Base-by-base conservation (phyloP, 2,329 filamentous ascomycete genomes). In the Xylariaceae sp. region DNA sequence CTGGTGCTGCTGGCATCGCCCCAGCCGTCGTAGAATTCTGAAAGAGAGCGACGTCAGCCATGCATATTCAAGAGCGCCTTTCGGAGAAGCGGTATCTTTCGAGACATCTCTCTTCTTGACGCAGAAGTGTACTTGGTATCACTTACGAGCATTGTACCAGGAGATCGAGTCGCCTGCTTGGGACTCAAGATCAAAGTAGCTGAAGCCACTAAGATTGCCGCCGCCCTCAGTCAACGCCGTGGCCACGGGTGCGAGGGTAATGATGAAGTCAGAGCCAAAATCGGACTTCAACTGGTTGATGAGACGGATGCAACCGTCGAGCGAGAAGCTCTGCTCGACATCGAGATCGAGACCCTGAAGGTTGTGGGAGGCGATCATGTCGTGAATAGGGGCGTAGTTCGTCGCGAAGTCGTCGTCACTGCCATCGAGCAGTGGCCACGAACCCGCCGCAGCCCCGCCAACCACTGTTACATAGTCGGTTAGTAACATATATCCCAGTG, bases 1-100 rank as follows among this genome's bases (percentile, higher is more conserved):
- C 62, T 44, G 0, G 75, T 66, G 22, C 59, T 71, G 37, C 58
- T 64, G 48, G 75, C 68, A 54, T 75, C 73, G 7, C 88, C 88
- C 83, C 88, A 96, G 2, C 89, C 89, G 61, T 87, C 93, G 73
- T 96, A 96, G 67, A 95, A 95, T 62, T 96, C 51, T 54, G 25
- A 22, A 6, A 7, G 27, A 16, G 7, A 4, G 12, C n/a, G n/a
- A n/a, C 3, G 27, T 32, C 27, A 32, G 7, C 27, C 4, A 32
- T 8, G 12, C 12, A 14, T 32, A 16, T 14, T 8, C 27, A 32
- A 32, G 27, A 14, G 16, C 25, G 14, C 25, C 25, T 8, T 14
- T 29, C 25, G 25, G 25, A 29, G 25, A 14, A 29, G 25, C 8
- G 25, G 25, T 8, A n/a, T n/a, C n/a, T n/a, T n/a, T n/a, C n/a